phyloP scores from a whole-genome alignment of 2,329 filamentous ascomycete species.

The Paramyrothecium roridum region DNA sequence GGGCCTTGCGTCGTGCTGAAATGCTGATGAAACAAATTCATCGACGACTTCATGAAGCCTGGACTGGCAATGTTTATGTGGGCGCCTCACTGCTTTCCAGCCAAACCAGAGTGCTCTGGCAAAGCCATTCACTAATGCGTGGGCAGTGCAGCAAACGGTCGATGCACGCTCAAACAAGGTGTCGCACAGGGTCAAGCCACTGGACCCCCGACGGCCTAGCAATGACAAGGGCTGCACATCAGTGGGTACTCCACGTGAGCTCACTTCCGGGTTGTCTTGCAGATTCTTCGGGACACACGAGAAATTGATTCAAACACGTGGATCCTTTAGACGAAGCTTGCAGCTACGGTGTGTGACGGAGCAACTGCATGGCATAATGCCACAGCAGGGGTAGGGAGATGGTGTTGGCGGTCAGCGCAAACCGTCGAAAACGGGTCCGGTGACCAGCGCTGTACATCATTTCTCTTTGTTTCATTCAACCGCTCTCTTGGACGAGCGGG shows the following conservation, averaged over 20 bases:
- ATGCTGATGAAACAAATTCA: not conserved
- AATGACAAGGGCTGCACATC: constrained; percentile 23
- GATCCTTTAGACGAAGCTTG: constrained; percentile 18
- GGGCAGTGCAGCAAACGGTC: constrained; percentile 13
- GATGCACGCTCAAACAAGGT: constrained; percentile 12
- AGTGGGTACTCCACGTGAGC: constrained; percentile 26
- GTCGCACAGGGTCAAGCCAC: constrained; percentile 20
- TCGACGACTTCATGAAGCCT: not conserved
- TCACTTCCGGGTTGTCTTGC: constrained; percentile 17
- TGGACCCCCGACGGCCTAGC: constrained; percentile 15
- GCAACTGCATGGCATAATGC: constrained; percentile 6
- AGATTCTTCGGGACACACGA: constrained; percentile 10
- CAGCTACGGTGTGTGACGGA: constrained; percentile 16
- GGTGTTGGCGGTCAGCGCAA: constrained; percentile 10
- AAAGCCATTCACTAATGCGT: not conserved
- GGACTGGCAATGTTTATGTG: not conserved
- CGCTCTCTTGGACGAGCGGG: not conserved
- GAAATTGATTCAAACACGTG: constrained; percentile 22
- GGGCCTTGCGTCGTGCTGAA: not conserved
- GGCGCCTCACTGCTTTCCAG: not conserved
- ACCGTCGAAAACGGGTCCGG: constrained; percentile 9
- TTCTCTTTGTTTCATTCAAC: not conserved
- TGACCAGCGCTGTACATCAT: constrained; percentile 3
- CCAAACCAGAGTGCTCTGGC: too few relatives aligned
- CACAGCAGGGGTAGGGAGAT: constrained; percentile 1